Base-by-base conservation (phyloP, 306 rosid species). In the Senna siamea region DNA sequence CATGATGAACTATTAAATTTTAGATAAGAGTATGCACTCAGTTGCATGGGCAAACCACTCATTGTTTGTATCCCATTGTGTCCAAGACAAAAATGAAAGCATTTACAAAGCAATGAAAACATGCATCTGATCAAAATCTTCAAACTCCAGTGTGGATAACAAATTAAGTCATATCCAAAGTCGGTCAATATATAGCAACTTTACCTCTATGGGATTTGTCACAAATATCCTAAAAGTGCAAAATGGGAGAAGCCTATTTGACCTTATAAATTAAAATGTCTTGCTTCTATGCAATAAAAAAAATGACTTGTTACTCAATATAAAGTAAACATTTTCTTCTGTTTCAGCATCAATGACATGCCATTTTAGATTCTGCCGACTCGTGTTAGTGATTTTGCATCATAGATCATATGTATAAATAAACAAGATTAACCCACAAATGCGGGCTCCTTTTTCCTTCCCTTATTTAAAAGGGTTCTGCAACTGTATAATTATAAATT, bases 1-100 rank as follows among this genome's bases (percentile, higher is more conserved):
- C 80, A 76, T 46, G 74, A 86, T 79, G 43, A 77, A 78, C 62
- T 66, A 43, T 12, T 6, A 70, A 43, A 44, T 43, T 73, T 73
- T 52, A 52, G 35, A 37, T 40, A 48, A 38, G 11, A 50, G 23
- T 28, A 66, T 40, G 54, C 10, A 32, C 47, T 38, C 38, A 58
- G n/a, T 43, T 66, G 40, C 78, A 64, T 47, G 47, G 38, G 66
- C 56, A 23, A 66, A 35, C 65, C 74, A 34, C 37, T 56, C 14
- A 55, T 65, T 17, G 41, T 34, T 65, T 17, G 41, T 34, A 72
- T 22, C 13, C 9, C 12, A 46, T 17, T 12, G 6, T 6, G 82
- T 54, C 66, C 35, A 63, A 11, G 53, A 61, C 65, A 54, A 78
- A 20, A 43, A 15, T 52, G 26, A 46, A n/a, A 19, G 37, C 15